Evolutionary conservation across 768 basidiomycete genomes (phyloP), one percentile per base, ranked within the genome.

Genomic region (Leccinum uliginosum): DNA sequence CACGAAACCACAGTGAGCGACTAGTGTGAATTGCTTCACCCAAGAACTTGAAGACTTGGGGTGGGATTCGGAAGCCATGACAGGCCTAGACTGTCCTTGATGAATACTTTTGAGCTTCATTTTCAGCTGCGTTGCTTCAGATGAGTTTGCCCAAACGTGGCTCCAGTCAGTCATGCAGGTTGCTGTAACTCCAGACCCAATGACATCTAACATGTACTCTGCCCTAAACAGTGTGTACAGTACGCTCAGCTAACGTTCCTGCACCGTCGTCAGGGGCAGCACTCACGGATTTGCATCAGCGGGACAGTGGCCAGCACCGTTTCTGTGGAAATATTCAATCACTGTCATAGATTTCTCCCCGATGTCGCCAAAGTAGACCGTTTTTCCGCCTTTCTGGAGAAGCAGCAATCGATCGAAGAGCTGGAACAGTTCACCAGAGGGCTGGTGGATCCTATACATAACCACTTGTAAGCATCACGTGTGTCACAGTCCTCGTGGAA

Each of bases 351-450:
- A 71, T 51, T 19, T 55, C 54, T 67, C 59, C 1, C 68, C 67
- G 3, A 70, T 59, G 35, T 73, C 71, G 9, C 87, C 87, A 60
- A 87, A 87, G 71, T 87, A 91, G 8, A 86, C 86, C 3, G 78
- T 85, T 62, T 87, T 72, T 49, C 83, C 83, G n/a, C 83, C 82
- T 23, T 74, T 71, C 23, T 77, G 75, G 7, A 83, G 73, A 19
- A 81, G 69, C 9, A 83, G 62, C 1, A 84, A 61, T 6, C 80
- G 72, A 57, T 83, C 82, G 59, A 83, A 83, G 30, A 61, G 35
- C 63, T 82, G 77, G 73, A 83, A 80, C 2, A 82, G 70, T 47
- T 81, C 68, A 4, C 79, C 78, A 21, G 78, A 79, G 3, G 79
- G 78, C 54, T 67, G 65, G 27, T 66, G 63, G n/a, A 67, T 60